Base-by-base conservation (phyloP, 2,329 filamentous ascomycete species). In the Claviceps capensis region DNA sequence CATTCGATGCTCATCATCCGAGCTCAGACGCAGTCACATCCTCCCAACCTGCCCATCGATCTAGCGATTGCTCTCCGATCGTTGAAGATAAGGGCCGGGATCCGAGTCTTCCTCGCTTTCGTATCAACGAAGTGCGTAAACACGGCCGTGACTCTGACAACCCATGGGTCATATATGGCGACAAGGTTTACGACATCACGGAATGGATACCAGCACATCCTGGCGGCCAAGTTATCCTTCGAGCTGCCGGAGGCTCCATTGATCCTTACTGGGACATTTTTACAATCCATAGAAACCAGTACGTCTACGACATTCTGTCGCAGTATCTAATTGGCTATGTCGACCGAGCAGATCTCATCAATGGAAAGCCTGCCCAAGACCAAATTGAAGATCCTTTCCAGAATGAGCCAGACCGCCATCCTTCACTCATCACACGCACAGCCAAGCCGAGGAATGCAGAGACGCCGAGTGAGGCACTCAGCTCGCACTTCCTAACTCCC, bases 231-330 rank as follows among this genome's bases (percentile, higher is more conserved):
- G 79, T 86, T 14, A 86, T 86, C 53, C 69, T 85, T 8, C 74
- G 78, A 34, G 82, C 82, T 1, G 81, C 79, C 1, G 82, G 82
- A 3, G 76, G 77, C 40, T 77, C 75, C 51, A 76, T 86, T 48
- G 82, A 86, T 49, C 75, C 77, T 0, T 85, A 84, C 65, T 86
- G 82, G 82, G 71, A 83, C 54, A 83, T 86, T 50, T 86, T 86
- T 61, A 72, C 75, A 47, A 85, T 85, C 53, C 82, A 86, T 68
- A 81, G 85, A 62, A 73, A 75, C 17, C 71, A 78, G 43, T 78
- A 85, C 54, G 80, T 85, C 5, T 74, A 75, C 54, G 78, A 83
- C 49, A 82, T 85, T 42, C 69, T 86, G 0, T 72, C 78, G n/a
- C 74, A 80, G 57, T 86, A 81, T 60, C 68, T 76, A 26, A 80